phyloP scores from a whole-genome alignment of 805 yeast genomes.

The Metschnikowia baotianmanensis region DNA sequence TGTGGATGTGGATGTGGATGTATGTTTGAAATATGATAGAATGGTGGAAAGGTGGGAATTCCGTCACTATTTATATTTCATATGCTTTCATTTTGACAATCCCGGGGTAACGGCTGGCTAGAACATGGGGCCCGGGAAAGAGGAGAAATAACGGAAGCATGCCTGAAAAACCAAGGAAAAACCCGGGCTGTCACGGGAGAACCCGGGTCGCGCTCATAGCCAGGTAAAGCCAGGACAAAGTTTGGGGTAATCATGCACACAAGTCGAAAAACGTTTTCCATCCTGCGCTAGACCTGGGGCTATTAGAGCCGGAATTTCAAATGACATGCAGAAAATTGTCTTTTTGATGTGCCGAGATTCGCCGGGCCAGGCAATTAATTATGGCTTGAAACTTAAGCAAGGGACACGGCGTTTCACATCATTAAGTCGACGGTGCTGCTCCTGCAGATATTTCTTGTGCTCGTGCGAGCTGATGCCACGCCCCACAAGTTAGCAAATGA shows the following conservation, averaged over 20 bases:
- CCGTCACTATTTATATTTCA: conserved; percentile 12
- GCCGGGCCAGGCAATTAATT: too few relatives aligned
- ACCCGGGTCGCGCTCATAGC: neutral
- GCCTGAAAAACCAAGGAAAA: conserved; percentile 8
- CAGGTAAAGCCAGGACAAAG: neutral
- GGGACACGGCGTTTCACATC: too few relatives aligned
- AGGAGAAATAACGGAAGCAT: conserved; percentile 10
- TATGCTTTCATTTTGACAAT: conserved; percentile 3
- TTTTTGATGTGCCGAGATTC: conserved; percentile 1
- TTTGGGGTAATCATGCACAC: conserved; percentile 7
- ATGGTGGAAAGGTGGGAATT: conserved; percentile 5
- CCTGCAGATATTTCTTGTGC: too few relatives aligned
- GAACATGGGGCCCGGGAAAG: conserved; percentile 10
- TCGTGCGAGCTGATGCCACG: too few relatives aligned
- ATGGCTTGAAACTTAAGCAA: too few relatives aligned
- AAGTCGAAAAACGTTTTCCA: conserved; percentile 3
- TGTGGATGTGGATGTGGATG: neutral
- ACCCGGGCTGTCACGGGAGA: conserved; percentile 12
- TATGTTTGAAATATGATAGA: neutral
- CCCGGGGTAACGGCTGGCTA: conserved; percentile 11
- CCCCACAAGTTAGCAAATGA: too few relatives aligned
- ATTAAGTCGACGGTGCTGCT: too few relatives aligned
- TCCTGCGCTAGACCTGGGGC: neutral
- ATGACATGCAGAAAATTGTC: too few relatives aligned
- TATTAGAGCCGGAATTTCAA: too few relatives aligned